Percentiles rank a stretch among this genome's conserved stretches.
These are phyloP conservation scores for Penicillium brevicompactum DNA, from an alignment of 2,329 filamentous ascomycete species.

Conservation along the genomic window DNA sequence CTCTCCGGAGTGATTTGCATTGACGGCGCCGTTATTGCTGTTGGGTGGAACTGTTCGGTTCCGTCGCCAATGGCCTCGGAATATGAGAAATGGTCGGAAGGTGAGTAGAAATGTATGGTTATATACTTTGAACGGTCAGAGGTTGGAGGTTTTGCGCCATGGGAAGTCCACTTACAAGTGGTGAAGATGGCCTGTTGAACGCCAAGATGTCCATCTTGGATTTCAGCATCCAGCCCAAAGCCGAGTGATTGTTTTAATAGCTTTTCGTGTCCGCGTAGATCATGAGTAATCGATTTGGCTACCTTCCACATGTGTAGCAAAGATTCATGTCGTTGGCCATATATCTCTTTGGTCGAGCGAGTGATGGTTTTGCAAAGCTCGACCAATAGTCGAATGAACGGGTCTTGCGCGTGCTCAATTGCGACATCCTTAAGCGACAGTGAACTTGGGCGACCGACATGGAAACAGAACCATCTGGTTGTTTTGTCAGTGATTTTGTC, in stretches of 20 bases:
- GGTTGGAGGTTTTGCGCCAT: neutral
- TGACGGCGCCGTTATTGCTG: neutral
- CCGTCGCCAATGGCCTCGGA: constrained; percentile 45
- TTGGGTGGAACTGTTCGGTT: constrained; percentile 26
- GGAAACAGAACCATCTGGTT: constrained; percentile 48
- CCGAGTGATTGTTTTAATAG: constrained; percentile 32
- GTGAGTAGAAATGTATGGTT: constrained; percentile 47
- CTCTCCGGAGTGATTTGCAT: constrained; percentile 23
- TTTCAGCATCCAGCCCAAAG: constrained; percentile 38
- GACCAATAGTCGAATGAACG: constrained; percentile 40
- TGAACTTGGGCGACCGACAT: constrained; percentile 46
- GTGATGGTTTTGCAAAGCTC: constrained; percentile 44
- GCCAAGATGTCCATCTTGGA: constrained; percentile 42
- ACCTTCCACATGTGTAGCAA: constrained; percentile 41
- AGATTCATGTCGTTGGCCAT: constrained; percentile 44
- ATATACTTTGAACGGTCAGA: constrained; percentile 39
- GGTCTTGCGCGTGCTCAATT: constrained; percentile 43
- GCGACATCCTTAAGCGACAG: constrained; percentile 40
- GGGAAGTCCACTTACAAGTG: constrained; percentile 35
- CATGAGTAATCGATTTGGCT: constrained; percentile 35
- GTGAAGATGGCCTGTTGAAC: constrained; percentile 45
- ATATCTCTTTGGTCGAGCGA: constrained; percentile 46
- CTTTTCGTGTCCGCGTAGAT: constrained; percentile 31
- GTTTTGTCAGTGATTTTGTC: neutral
- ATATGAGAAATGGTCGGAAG: constrained; percentile 49